Evolutionary conservation across 1,284 basidiomycete species (phyloP), one percentile per base, ranked within the genome.

Genomic region (Mycena sp.): DNA sequence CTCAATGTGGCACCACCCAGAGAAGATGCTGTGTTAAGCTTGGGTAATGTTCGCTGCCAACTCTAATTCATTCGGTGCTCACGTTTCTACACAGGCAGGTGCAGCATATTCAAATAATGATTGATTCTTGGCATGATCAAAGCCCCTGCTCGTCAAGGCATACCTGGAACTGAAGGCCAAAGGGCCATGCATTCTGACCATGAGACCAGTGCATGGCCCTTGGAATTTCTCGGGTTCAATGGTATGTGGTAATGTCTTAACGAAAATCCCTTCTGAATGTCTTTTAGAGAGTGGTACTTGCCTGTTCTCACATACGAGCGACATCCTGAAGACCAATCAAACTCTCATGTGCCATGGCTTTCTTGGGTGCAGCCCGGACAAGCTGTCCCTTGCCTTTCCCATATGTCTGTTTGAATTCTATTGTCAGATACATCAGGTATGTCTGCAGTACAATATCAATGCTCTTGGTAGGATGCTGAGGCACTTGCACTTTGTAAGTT

Each of bases 341-440:
- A 43, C 59, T 2, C 60, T 69, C 6, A 41, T 65, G 14, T 44
- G n/a, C 10, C 52, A 65, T 43, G 67, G 68, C 7, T 64, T 45
- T 25, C 55, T 69, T 17, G 66, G 66, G 4, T 48, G 32, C 11
- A 35, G 50, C 9, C 68, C 67, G 0, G 61, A 63, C 1, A 25
- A 46, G 14, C 67, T 64, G 2, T 25, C 43, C 4, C 16, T 65
- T 10, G 67, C 64, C 1, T 60, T 69, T 45, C 16, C 60, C 2
- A 1, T 67, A 3, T 29, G 43, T 9, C 23, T 46, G n/a, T 54
- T 68, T 23, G 53, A 68, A 12, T 32, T 65, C 10, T 69, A 53
- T 29, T 61, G 58, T 6, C 67, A 68, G 35, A 21, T 68, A 9
- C 64, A 67, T 52, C 64, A 61, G 17, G 63, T 63, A 4, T 63